phyloP scores from a whole-genome alignment of 768 basidiomycete species.

The Suillus subluteus region DNA sequence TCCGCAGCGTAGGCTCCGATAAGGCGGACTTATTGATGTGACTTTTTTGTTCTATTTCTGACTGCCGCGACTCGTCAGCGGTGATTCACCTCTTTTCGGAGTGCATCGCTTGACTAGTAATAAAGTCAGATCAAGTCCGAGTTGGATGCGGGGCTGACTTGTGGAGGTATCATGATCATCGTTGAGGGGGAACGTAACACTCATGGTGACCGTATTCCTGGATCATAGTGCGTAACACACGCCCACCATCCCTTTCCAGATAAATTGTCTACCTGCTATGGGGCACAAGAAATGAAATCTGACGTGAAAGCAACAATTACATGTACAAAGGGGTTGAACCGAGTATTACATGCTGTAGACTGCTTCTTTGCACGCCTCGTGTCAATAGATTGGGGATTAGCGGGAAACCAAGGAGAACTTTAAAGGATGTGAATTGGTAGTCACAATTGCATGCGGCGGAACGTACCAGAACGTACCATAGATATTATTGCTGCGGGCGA shows the following conservation, averaged over 20 bases:
- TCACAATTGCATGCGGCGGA: not conserved
- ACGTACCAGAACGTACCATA: not conserved
- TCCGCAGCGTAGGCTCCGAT: not conserved
- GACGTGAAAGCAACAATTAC: not conserved
- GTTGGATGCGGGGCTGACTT: not conserved
- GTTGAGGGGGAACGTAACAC: not conserved
- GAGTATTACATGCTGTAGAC: not conserved
- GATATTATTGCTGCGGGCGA: not conserved
- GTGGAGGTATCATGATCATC: not conserved
- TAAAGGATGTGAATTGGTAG: too few species aligned
- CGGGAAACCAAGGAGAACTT: too few species aligned
- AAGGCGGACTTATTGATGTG: not conserved
- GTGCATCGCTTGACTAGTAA: not conserved
- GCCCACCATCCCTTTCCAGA: not conserved
- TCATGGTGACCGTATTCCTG: not conserved
- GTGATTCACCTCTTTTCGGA: not conserved
- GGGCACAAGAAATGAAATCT: not conserved
- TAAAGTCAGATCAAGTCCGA: not conserved
- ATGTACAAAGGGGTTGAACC: not conserved
- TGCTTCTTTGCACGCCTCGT: conserved; percentile 6
- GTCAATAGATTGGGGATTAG: not conserved
- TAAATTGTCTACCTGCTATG: not conserved
- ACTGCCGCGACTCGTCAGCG: not conserved
- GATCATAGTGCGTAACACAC: not conserved
- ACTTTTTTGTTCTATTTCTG: not conserved